Percentiles rank a stretch among this genome's conserved stretches.
Conservation (phyloP, 257 asterid species). For the Solanum gracilifrons region DNA sequence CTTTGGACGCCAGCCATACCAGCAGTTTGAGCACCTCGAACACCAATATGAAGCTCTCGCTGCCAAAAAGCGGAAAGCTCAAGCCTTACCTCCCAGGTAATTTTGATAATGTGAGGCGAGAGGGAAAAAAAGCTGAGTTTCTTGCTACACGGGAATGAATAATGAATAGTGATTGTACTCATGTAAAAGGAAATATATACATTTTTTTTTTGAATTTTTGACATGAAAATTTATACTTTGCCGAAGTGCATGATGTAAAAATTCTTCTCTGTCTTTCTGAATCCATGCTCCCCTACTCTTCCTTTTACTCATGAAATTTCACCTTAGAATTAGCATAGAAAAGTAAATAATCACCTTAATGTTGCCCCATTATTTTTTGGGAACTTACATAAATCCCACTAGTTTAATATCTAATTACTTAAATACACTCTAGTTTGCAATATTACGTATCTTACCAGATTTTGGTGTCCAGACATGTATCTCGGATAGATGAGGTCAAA, state of each 20-base stretch:
- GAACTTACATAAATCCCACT: background rate
- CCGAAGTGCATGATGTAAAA: background rate
- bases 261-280: background rate
- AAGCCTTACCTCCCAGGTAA: conserved; percentile 17
- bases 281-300: background rate
- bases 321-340: background rate
- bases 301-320: background rate
- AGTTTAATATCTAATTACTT: too few relatives aligned
- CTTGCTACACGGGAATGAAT: background rate
- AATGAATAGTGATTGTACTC: background rate
- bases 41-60: conserved; percentile 53
- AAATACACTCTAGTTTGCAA: background rate
- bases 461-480: background rate
- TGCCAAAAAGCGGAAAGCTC: conserved; percentile 51
- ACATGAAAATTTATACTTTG: background rate
- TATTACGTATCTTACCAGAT: too few relatives aligned
- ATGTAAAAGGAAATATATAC: background rate
- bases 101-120: background rate
- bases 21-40: conserved; percentile 57
- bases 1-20: conserved; percentile 56
- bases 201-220: background rate
- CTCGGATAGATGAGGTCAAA: too few relatives aligned
- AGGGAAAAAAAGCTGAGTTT: background rate
- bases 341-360: background rate
- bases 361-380: background rate